phyloP scores from a whole-genome alignment of 2,329 filamentous ascomycete species.

The Verticillium tricorpus region DNA sequence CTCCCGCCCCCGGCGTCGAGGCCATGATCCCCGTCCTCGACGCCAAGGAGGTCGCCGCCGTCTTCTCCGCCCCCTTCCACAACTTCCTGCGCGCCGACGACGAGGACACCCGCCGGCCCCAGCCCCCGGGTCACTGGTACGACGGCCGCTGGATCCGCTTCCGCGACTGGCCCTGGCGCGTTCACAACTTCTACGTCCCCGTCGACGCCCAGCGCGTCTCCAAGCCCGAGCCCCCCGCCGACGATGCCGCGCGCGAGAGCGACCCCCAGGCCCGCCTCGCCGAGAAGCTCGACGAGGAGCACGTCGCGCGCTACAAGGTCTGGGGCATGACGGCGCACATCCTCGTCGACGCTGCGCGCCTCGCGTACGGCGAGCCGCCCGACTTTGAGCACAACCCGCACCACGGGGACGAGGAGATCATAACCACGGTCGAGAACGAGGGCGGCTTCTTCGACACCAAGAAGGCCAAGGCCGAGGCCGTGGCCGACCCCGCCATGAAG shows the following conservation, averaged over 20 bases:
- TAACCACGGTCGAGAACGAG: conserved; percentile 38
- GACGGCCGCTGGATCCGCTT: conserved; percentile 76
- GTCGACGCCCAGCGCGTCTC: conserved; percentile 66
- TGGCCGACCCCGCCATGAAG: not conserved
- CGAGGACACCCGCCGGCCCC: conserved; percentile 37
- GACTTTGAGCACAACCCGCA: conserved; percentile 68
- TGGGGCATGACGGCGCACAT: conserved; percentile 96
- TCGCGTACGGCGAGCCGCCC: conserved; percentile 78
- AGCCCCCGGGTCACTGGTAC: conserved; percentile 69
- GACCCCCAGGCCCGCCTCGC: conserved; percentile 34
- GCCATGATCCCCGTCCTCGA: conserved; percentile 76
- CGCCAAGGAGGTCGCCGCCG: conserved; percentile 85
- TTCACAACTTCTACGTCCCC: conserved; percentile 92
- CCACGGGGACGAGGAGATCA: conserved; percentile 49
- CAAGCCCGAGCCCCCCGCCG: conserved; percentile 25
- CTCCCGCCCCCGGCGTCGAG: conserved; percentile 52
- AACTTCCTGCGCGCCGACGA: conserved; percentile 68
- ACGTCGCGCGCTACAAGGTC: conserved; percentile 66
- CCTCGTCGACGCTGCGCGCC: conserved; percentile 77
- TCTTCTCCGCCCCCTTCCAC: conserved; percentile 85
- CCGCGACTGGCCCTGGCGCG: conserved; percentile 72
- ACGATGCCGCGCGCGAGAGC: not conserved
- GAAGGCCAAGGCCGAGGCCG: conserved; percentile 19
- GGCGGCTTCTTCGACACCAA: conserved; percentile 43
- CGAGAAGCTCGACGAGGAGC: conserved; percentile 40